phyloP scores from a whole-genome alignment of 768 basidiomycete genomes.

The Botryobasidium botryosum region DNA sequence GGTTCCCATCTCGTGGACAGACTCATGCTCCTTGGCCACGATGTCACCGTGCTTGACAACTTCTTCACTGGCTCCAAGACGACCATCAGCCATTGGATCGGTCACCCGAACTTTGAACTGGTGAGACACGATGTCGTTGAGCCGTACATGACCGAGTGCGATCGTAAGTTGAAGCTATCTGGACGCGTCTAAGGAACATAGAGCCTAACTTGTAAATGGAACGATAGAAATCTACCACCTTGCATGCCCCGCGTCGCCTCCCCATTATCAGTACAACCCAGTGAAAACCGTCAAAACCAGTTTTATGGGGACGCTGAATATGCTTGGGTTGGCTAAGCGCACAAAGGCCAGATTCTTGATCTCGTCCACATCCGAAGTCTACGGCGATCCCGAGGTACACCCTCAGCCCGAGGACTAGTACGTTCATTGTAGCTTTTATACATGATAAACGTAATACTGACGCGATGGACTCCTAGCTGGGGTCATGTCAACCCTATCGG shows the following conservation, averaged over 20 bases:
- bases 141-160: conserved; percentile 97
- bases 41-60: conserved; percentile 94
- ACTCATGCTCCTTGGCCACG: conserved; percentile 93
- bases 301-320: conserved; percentile 95
- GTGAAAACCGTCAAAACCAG: conserved; percentile 98
- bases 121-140: conserved; percentile 95
- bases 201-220: conserved; percentile 7
- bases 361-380: conserved; percentile 92
- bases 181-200: neutral
- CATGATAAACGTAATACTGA: neutral
- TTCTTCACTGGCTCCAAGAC: conserved; percentile 98
- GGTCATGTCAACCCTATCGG: conserved; percentile 98
- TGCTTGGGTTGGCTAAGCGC: conserved; percentile 95
- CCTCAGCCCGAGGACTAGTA: conserved; percentile 93
- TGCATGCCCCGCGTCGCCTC: conserved; percentile 93
- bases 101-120: conserved; percentile 97
- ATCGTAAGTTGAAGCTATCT: conserved; percentile 45
- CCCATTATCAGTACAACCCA: conserved; percentile 95
- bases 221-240: conserved; percentile 87
- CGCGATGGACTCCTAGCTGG: conserved; percentile 46
- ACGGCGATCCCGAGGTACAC: conserved; percentile 96
- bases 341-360: conserved; percentile 96
- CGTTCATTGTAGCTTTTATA: conserved; percentile 20
- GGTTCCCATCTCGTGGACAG: conserved; percentile 97
- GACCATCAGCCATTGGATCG: conserved; percentile 90